These are phyloP conservation scores for Euphrasia arctica DNA, from an alignment of 305 asterid species.

Conservation along the genomic window DNA sequence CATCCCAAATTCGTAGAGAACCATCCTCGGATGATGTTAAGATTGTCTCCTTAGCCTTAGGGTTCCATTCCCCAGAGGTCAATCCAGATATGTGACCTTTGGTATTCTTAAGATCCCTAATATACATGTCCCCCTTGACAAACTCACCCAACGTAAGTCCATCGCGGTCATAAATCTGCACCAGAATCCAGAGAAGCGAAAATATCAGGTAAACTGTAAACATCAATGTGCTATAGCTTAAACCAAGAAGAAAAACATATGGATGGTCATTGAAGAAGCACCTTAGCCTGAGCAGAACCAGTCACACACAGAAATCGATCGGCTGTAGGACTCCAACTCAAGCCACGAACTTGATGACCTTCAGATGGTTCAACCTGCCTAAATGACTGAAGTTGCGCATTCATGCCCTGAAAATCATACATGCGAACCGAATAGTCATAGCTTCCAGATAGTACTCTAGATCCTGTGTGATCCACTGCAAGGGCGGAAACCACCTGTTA, in stretches of 20 bases:
- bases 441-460: constrained; percentile 91
- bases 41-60: constrained; percentile 78
- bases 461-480: constrained; percentile 89
- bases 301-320: constrained; percentile 91
- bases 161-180: constrained; percentile 93
- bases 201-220: constrained; percentile 17
- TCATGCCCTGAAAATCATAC: constrained; percentile 99
- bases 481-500: constrained; percentile 84
- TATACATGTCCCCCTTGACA: constrained; percentile 96
- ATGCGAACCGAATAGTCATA: constrained; percentile 85
- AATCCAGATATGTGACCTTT: constrained; percentile 96
- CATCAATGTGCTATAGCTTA: constrained; percentile 16
- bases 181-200: constrained; percentile 23
- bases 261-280: constrained; percentile 24
- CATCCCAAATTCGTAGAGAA: constrained; percentile 92
- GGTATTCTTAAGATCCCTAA: constrained; percentile 90
- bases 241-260: constrained; percentile 10
- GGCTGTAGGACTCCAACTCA: constrained; percentile 97
- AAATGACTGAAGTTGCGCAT: constrained; percentile 87
- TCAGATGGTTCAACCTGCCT: constrained; percentile 94
- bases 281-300: constrained; percentile 99
- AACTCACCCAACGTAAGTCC: constrained; percentile 93
- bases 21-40: constrained; percentile 97
- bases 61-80: constrained; percentile 98
- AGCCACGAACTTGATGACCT: constrained; percentile 94